phyloP scores from a whole-genome alignment of 352 stramenopile species.

The Phytopythium ostracodes region DNA sequence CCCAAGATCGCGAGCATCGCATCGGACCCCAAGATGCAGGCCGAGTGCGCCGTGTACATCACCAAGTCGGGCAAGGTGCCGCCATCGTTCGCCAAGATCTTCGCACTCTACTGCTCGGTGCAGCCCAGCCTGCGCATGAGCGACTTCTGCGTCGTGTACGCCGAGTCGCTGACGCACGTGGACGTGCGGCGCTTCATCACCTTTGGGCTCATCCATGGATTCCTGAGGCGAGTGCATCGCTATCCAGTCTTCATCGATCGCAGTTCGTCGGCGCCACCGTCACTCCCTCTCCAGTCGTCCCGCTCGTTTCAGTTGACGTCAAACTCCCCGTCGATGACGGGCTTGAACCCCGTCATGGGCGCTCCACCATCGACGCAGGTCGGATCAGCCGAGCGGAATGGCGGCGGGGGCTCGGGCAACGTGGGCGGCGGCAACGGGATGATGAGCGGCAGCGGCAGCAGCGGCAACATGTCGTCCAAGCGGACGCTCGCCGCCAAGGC shows the following conservation, averaged over 20 bases:
- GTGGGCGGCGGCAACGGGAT: neutral
- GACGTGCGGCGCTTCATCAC: constrained; percentile 83
- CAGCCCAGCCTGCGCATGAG: constrained; percentile 80
- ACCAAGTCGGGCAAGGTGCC: constrained; percentile 56
- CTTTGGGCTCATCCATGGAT: constrained; percentile 85
- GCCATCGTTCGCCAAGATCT: constrained; percentile 73
- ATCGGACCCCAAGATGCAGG: constrained; percentile 60
- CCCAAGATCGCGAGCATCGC: constrained; percentile 53
- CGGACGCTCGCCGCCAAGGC: constrained; percentile 36
- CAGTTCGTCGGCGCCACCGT: constrained; percentile 5
- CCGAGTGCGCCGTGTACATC: constrained; percentile 76
- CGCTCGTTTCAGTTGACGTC: constrained; percentile 19
- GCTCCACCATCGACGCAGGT: constrained; percentile 15
- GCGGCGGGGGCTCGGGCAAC: constrained; percentile 5
- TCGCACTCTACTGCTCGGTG: constrained; percentile 84
- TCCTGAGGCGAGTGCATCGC: constrained; percentile 80
- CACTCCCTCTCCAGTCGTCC: constrained; percentile 18
- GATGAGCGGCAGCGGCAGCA: constrained; percentile 23
- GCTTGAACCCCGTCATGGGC: constrained; percentile 24
- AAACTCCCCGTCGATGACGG: constrained; percentile 32
- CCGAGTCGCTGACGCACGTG: constrained; percentile 59
- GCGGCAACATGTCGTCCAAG: constrained; percentile 33
- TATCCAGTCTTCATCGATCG: constrained; percentile 75
- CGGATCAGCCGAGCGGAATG: neutral
- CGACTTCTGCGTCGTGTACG: constrained; percentile 79